A percentile compares a stretch with the other conserved stretches of the same genome.
These are phyloP conservation scores for Paratinospora sagittata DNA, from an alignment of 164 flowering plant species.

Conservation along the genomic window DNA sequence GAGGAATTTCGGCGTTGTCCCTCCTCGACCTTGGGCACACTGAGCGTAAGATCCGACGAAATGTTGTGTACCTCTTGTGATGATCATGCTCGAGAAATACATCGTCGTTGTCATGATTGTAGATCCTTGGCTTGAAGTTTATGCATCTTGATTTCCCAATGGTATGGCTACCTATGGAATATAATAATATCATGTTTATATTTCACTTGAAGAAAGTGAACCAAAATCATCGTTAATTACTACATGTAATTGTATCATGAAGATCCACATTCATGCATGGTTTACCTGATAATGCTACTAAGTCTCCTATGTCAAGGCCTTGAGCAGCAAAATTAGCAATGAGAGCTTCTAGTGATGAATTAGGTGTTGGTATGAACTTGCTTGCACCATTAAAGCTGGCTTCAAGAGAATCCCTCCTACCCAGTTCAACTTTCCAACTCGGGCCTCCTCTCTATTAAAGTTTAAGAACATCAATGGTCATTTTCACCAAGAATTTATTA, in stretches of 20 bases:
- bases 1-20: constrained; percentile 36
- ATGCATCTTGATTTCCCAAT: constrained; percentile 67
- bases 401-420: constrained; percentile 60
- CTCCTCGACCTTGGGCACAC: constrained; percentile 51
- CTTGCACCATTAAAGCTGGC: constrained; percentile 71
- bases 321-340: constrained; percentile 52
- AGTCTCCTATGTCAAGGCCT: constrained; percentile 52
- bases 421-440: constrained; percentile 56
- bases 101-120: constrained; percentile 20
- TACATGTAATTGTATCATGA: too few relatives aligned
- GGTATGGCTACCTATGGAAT: constrained; percentile 63
- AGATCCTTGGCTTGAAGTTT: constrained; percentile 54
- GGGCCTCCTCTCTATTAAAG: constrained; percentile 69
- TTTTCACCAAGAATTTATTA: too few relatives aligned
- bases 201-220: too few relatives aligned
- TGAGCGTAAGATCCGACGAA: constrained; percentile 36
- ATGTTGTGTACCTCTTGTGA: constrained; percentile 33
- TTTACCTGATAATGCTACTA: constrained; percentile 71
- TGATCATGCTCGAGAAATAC: constrained; percentile 15
- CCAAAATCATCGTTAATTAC: too few relatives aligned
- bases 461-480: not conserved
- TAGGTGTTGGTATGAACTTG: constrained; percentile 53
- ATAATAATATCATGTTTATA: too few relatives aligned
- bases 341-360: constrained; percentile 51
- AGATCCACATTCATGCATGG: not conserved